Base-by-base conservation (phyloP, 108 stramenopile species). In the Ochromonas danica region DNA sequence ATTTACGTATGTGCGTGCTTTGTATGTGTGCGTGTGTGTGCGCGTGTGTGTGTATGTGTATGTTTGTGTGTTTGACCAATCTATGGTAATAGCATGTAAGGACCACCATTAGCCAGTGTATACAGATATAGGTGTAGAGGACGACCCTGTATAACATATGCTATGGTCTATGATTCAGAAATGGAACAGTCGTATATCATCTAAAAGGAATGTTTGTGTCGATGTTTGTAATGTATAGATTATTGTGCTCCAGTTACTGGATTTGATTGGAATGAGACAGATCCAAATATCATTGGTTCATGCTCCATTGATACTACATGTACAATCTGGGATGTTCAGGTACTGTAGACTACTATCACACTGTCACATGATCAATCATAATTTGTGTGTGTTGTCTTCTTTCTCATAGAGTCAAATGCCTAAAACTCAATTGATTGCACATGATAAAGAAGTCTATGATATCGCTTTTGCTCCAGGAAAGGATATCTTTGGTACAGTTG, bases 361-460 rank as follows among this genome's bases (percentile, higher is more conserved):
- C n/a, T n/a, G n/a, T n/a, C n/a, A n/a, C n/a, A n/a, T n/a, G n/a
- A n/a, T n/a, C n/a, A n/a, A n/a, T n/a, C n/a, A n/a, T n/a, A n/a
- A n/a, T n/a, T n/a, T n/a, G n/a, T n/a, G n/a, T n/a, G n/a, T n/a
- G n/a, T n/a, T n/a, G n/a, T n/a, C n/a, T n/a, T n/a, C n/a, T n/a
- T n/a, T n/a, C n/a, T n/a, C n/a, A n/a, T n/a, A n/a, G n/a, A n/a
- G n/a, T n/a, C n/a, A n/a, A n/a, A n/a, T n/a, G 35, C 93, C 94
- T 0, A 84, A 87, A 61, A 98, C 98, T 27, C 97, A 99, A 87
- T 88, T 99, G 42, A 99, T 99, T 79, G 98, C 98, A 22, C 98
- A 99, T 80, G 98, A 99, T 82, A 88, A 93, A 61, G 98, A 99
- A 83, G 98, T 99, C 36, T 99, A 96, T 80, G 98, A 99, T 85